phyloP scores from a whole-genome alignment of 139 green algal genomes.

The Chlorella ohadii region DNA sequence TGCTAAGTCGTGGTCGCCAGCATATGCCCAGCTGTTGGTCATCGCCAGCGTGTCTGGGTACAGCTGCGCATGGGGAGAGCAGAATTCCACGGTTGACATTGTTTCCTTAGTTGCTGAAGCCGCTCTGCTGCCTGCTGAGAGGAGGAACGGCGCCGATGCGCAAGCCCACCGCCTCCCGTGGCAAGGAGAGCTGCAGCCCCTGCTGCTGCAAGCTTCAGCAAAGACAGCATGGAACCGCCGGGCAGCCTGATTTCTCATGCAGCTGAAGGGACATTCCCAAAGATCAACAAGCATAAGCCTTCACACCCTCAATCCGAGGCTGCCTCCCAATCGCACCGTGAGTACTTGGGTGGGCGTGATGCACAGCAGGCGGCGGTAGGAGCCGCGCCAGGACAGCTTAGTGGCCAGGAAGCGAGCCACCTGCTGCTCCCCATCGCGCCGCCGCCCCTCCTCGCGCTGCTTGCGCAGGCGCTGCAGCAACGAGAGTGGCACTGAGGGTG shows the following conservation, averaged over 20 bases:
- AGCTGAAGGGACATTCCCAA: no score
- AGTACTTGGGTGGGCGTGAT: conserved; percentile 73
- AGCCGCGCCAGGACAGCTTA: conserved; percentile 86
- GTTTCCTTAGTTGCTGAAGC: no score
- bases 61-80: conserved; percentile 2
- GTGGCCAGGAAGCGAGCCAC: conserved; percentile 71
- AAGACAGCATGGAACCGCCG: no score
- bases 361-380: conserved; percentile 80
- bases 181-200: no score
- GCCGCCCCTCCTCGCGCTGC: not conserved
- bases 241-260: no score
- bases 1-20: conserved; percentile 62
- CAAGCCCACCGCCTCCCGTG: no score
- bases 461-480: conserved; percentile 18
- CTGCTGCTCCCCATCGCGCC: not conserved
- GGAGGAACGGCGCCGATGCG: no score
- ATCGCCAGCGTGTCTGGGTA: conserved; percentile 79
- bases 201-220: no score
- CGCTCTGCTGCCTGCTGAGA: no score
- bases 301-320: no score
- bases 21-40: conserved; percentile 85
- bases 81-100: no score
- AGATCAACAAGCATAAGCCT: no score
- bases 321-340: conserved; percentile 55
- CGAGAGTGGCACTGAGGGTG: not conserved